Base-by-base conservation (phyloP, 83 land plant species). In the Larix sibirica region DNA sequence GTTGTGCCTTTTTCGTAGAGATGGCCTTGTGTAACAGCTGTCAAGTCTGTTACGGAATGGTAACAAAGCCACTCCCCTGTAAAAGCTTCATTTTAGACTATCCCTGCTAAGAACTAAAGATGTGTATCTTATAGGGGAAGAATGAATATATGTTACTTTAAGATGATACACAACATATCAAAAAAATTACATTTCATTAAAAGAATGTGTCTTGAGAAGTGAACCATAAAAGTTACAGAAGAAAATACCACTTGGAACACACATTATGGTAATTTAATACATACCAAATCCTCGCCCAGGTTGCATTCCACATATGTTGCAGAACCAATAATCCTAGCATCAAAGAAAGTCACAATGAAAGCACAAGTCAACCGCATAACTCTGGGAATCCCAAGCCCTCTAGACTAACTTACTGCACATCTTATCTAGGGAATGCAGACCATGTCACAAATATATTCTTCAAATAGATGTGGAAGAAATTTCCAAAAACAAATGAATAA, bases 211-310 rank as follows among this genome's bases (percentile, higher is more conserved):
- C 50, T 17, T 47, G 1, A 38, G 10, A 50, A 50, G 54, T 50
- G 54, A 50, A 38, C 47, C 47, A 70, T 70, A 40, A 1, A 12
- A 71, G 40, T 8, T 20, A 42, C 54, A 50, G 54, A 40, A 10
- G 42, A n/a, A 71, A 71, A 61, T 17, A 3, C 69, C 10, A 5
- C 56, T 17, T 58, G 64, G 31, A 58, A 20, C 20, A 23, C 20
- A 58, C 58, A 33, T 58, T 18, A 50, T 58, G 62, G 23, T 28
- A 58, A 28, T 79, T 28, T n/a, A 28, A 13, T 33, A 58, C 42
- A 28, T 79, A 79, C 80, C 80, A 79, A 79, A 79, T 79, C 80
- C 80, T 31, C 80, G 80, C 62, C 80, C 80, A 79, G 80, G 80
- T 59, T 79, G 80, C 65, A 58, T 62, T 59, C 80, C 80, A 79